phyloP scores from a whole-genome alignment of 495 filamentous ascomycete genomes.

The Ramalina intermedia region DNA sequence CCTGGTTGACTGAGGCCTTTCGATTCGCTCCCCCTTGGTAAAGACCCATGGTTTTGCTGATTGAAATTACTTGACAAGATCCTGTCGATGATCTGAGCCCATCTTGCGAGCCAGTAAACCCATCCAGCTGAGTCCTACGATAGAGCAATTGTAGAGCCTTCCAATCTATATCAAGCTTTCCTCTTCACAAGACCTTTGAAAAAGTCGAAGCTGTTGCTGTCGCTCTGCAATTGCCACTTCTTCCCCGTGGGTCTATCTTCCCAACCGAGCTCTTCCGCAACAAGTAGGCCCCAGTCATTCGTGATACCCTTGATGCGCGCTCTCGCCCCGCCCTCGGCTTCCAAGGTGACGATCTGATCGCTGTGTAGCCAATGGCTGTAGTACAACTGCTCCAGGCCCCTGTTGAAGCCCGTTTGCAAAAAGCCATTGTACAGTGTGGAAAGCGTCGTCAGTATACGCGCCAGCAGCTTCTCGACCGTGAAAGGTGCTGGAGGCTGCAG shows the following conservation, averaged over 20 bases:
- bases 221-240: constrained; percentile 76
- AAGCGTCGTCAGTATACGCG: constrained; percentile 65
- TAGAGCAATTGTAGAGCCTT: too few relatives aligned
- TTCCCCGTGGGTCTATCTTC: constrained; percentile 61
- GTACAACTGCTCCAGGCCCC: constrained; percentile 59
- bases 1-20: too few relatives aligned
- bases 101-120: too few relatives aligned
- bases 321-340: constrained; percentile 61
- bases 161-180: constrained; percentile 39
- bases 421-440: constrained; percentile 69
- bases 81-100: too few relatives aligned
- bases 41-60: too few relatives aligned
- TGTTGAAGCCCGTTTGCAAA: constrained; percentile 53
- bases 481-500: constrained; percentile 47
- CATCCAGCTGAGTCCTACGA: too few relatives aligned
- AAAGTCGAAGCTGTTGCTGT: constrained; percentile 98
- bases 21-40: too few relatives aligned
- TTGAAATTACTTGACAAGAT: too few relatives aligned
- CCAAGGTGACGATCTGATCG: constrained; percentile 77
- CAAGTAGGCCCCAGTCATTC: constrained; percentile 69
- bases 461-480: constrained; percentile 67
- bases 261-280: constrained; percentile 65
- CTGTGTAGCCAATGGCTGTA: constrained; percentile 83
- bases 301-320: constrained; percentile 86
- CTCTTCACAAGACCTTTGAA: constrained; percentile 75